phyloP scores from a whole-genome alignment of 176 grass and related monocot species.

The Thalia dealbata region DNA sequence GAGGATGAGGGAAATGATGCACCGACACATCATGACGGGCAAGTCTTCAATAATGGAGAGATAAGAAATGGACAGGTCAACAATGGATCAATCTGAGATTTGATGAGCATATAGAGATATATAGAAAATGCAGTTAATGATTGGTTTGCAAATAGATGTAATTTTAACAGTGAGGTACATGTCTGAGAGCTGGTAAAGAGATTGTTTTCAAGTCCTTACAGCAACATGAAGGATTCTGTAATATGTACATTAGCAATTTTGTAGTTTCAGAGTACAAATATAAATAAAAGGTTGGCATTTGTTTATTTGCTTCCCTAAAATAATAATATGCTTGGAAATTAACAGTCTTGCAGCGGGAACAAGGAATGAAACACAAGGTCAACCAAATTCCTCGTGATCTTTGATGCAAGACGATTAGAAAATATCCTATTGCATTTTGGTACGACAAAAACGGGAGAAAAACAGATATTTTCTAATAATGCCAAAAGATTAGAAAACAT shows the following conservation, averaged over 20 bases:
- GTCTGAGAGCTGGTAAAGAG: no score
- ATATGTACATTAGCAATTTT: no score
- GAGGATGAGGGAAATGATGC: conserved; percentile 42
- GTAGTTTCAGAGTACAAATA: no score
- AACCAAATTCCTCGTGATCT: no score
- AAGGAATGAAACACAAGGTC: no score
- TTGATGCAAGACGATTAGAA: background rate
- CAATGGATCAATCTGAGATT: background rate
- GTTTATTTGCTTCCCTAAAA: no score
- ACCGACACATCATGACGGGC: background rate
- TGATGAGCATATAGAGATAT: background rate
- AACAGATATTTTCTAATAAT: background rate
- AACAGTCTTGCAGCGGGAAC: no score
- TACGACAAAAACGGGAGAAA: background rate
- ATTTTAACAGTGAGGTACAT: background rate
- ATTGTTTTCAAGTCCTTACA: background rate
- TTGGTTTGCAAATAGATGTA: background rate
- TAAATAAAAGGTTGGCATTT: no score
- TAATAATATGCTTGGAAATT: no score
- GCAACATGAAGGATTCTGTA: background rate
- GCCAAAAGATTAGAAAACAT: background rate
- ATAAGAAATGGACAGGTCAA: background rate
- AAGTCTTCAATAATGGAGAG: background rate
- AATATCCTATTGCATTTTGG: background rate
- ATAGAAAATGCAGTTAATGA: background rate